phyloP scores from a whole-genome alignment of 495 filamentous ascomycete genomes.

The Chaetomium cochliodes region DNA sequence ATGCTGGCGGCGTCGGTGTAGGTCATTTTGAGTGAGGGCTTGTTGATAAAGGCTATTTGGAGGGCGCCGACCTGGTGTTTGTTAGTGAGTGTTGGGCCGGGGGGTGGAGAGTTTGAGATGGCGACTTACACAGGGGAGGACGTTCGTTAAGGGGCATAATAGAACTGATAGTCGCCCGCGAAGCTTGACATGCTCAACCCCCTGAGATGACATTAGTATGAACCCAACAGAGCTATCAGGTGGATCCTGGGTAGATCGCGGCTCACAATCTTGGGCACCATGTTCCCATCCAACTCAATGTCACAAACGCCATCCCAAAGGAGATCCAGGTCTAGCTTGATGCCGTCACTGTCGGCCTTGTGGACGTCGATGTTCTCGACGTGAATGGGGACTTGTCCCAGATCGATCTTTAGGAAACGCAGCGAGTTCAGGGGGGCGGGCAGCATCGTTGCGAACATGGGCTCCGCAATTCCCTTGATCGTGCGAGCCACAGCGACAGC shows the following conservation, averaged over 20 bases:
- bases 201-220: slow-evolving; percentile 23
- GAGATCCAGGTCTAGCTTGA: slow-evolving; percentile 47
- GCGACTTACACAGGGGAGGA: slow-evolving; percentile 41
- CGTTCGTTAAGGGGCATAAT: slow-evolving; percentile 41
- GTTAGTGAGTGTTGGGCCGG: slow-evolving; percentile 3
- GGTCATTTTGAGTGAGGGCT: slow-evolving; percentile 39
- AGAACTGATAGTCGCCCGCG: slow-evolving; percentile 41
- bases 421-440: slow-evolving; percentile 40
- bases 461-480: slow-evolving; percentile 41
- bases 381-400: slow-evolving; percentile 39
- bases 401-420: slow-evolving; percentile 43
- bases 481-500: slow-evolving; percentile 37
- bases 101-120: neutral
- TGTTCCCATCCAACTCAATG: slow-evolving; percentile 42
- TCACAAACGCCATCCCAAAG: slow-evolving; percentile 45
- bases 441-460: slow-evolving; percentile 43
- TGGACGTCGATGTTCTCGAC: slow-evolving; percentile 41
- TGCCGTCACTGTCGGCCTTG: slow-evolving; percentile 39
- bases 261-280: slow-evolving; percentile 42
- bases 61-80: slow-evolving; percentile 41
- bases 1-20: slow-evolving; percentile 45
- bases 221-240: neutral
- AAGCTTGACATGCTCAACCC: slow-evolving; percentile 46
- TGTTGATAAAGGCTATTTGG: slow-evolving; percentile 48
- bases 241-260: neutral